A percentile compares a stretch with the other conserved stretches of the same genome.
Evolutionary conservation across 441 rosid species (phyloP).

Genomic region (Manihot esculenta): DNA sequence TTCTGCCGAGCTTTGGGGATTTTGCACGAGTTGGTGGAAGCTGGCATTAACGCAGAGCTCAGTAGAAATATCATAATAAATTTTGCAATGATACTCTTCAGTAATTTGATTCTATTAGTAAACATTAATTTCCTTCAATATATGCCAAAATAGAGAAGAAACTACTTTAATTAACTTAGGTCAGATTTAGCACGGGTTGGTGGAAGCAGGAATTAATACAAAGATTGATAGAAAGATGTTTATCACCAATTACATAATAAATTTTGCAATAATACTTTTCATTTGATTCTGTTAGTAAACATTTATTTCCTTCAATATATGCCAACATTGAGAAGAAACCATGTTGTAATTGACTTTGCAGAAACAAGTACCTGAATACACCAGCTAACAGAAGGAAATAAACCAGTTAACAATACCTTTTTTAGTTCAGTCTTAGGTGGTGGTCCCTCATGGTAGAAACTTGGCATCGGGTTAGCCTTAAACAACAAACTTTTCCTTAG

Average conservation of each 20-base stretch:
- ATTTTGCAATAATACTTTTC: neutral
- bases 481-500: conserved; percentile 81
- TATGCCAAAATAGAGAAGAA: conserved; percentile 7
- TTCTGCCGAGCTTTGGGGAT: conserved; percentile 86
- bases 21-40: conserved; percentile 90
- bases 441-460: conserved; percentile 87
- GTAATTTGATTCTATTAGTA: neutral
- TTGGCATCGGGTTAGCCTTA: conserved; percentile 93
- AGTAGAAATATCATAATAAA: conserved; percentile 4
- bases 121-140: neutral
- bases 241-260: conserved; percentile 8
- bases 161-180: neutral
- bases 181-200: no score
- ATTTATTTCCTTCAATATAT: neutral
- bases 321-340: conserved; percentile 5
- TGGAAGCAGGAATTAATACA: no score
- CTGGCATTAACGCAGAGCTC: conserved; percentile 41
- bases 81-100: neutral
- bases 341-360: neutral
- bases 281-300: neutral
- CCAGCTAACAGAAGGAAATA: conserved; percentile 11
- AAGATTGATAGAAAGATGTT: no score
- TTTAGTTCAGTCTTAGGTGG: conserved; percentile 86
- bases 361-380: conserved; percentile 4
- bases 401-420: conserved; percentile 51